Percentiles rank a stretch among this genome's conserved stretches.
These are phyloP conservation scores for Monosporascus sp. DNA, from an alignment of 2,329 filamentous ascomycete genomes.

Conservation along the genomic window DNA sequence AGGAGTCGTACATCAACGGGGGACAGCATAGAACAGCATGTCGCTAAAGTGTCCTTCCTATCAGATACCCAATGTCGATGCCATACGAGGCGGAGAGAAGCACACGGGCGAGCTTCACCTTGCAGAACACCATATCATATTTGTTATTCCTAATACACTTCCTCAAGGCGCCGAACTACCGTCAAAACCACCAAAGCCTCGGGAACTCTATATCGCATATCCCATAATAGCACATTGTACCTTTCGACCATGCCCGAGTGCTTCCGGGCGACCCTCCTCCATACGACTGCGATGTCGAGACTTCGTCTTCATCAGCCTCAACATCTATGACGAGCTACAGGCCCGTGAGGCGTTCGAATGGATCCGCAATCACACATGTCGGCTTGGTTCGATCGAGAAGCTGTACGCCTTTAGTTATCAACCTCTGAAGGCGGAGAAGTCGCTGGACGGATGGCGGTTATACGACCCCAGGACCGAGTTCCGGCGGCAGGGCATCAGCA, in stretches of 20 bases:
- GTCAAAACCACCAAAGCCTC: constrained; percentile 23
- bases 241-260: constrained; percentile 66
- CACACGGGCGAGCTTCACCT: constrained; percentile 54
- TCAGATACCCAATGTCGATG: constrained; percentile 56
- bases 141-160: constrained; percentile 18
- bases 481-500: constrained; percentile 78
- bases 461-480: constrained; percentile 87
- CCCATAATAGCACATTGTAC: constrained; percentile 82
- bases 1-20: not conserved
- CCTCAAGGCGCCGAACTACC: constrained; percentile 14
- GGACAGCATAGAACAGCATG: not conserved
- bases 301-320: constrained; percentile 90
- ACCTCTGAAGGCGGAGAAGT: constrained; percentile 66
- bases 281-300: constrained; percentile 87
- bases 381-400: constrained; percentile 75
- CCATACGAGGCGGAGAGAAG: constrained; percentile 53
- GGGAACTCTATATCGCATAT: constrained; percentile 90
- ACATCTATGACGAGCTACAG: constrained; percentile 67
- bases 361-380: constrained; percentile 76
- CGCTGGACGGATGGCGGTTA: constrained; percentile 72
- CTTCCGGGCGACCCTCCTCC: constrained; percentile 67
- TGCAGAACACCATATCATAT: constrained; percentile 55
- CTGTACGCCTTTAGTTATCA: constrained; percentile 87
- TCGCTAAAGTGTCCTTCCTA: constrained; percentile 9
- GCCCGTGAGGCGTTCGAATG: constrained; percentile 85